Evolutionary conservation across 1,139 yeast genomes (phyloP), one percentile per base, ranked within the genome.

Genomic region (Pichia kudriavzevii): DNA sequence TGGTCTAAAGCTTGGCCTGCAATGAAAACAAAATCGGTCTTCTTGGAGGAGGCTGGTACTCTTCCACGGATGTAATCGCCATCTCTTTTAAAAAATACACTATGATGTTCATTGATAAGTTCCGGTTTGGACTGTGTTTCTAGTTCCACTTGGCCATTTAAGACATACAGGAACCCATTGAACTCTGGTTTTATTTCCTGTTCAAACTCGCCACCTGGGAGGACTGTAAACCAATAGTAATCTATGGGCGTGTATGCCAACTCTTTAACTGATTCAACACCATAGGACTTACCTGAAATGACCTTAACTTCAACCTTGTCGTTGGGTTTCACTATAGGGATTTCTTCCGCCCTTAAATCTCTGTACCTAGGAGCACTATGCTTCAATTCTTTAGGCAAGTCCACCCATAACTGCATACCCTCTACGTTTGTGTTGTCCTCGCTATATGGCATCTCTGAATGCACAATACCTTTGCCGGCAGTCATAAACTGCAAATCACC

Each of bases 401-500:
- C 95, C 32, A 87, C 95, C 96, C 96, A 87, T 35, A 88, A 62
- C 58, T 87, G 95, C 66, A 87, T 66, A 34, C 95, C 95, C 27
- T 64, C 70, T 25, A 78, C 75, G 1, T 71, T 62, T 15, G 66
- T 55, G 17, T 79, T 81, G 45, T 74, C 75, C 27, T 67, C 66
- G 22, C 81, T 73, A 30, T 38, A 53, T n/a, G 95, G 95, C 75
- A 83, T 81, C 52, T 83, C 94, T 5, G 87, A 73, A 52, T 85
- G 95, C 26, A 83, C 85, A 30, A 85, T 75, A 36, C 95, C 96
- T 47, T 69, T 73, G 38, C 96, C 95, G 7, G 95, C 95, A 39
- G 95, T 87, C 94, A 87, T 87, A 56, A 87, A 85, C 61, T 87
- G 96, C 47, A 87, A 64, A 55, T 87, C 96, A 34, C 95, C 96